A percentile compares a stretch with the other conserved stretches of the same genome.
phyloP scores from a whole-genome alignment of 768 basidiomycete species.

The Polyporus arcularius region DNA sequence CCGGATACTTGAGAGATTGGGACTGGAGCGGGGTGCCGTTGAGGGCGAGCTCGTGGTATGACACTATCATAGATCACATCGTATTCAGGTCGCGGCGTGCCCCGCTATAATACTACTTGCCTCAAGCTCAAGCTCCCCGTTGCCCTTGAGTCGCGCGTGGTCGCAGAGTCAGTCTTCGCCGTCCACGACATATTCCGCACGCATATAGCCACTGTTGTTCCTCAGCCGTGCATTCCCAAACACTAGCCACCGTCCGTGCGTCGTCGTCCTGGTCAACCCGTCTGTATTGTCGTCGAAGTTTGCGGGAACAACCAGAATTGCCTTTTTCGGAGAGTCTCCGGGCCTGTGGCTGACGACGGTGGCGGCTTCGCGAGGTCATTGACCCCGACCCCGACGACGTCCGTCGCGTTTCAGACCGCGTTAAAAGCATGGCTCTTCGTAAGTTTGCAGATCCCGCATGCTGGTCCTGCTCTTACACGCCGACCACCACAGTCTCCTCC shows the following conservation, averaged over 20 bases:
- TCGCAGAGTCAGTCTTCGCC: not conserved
- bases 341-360: constrained; percentile 20
- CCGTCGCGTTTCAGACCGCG: not conserved
- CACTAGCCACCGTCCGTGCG: too few species aligned
- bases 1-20: constrained; percentile 66
- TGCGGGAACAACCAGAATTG: constrained; percentile 4
- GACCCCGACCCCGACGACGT: constrained; percentile 7
- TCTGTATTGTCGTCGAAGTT: not conserved
- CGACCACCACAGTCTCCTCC: constrained; percentile 13
- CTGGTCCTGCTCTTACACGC: not conserved
- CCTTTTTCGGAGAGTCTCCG: constrained; percentile 10
- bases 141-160: not conserved
- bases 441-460: not conserved
- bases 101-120: not conserved
- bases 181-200: not conserved
- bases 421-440: constrained; percentile 18
- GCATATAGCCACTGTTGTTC: not conserved
- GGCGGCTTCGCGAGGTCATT: constrained; percentile 8
- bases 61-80: constrained; percentile 17
- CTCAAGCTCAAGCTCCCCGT: not conserved
- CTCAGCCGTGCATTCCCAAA: too few species aligned
- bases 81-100: not conserved
- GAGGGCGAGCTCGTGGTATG: constrained; percentile 88
- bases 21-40: constrained; percentile 75
- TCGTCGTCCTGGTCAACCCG: too few species aligned